These are phyloP conservation scores for Achaetomium macrosporum DNA, from an alignment of 2,329 filamentous ascomycete species.

Conservation along the genomic window DNA sequence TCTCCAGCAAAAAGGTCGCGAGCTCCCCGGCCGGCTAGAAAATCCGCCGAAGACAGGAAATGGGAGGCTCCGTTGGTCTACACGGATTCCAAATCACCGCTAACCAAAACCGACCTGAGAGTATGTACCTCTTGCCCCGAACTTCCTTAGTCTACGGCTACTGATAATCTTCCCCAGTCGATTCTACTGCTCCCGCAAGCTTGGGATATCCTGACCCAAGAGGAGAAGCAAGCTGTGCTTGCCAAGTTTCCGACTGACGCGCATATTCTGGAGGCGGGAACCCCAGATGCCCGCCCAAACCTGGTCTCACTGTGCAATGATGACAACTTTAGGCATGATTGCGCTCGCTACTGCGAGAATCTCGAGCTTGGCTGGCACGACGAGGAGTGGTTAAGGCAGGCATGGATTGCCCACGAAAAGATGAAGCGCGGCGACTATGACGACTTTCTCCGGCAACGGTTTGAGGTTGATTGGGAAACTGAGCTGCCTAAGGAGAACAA, in stretches of 20 bases:
- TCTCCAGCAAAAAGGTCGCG: constrained; percentile 17
- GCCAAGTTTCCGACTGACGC: constrained; percentile 32
- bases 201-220: constrained; percentile 33
- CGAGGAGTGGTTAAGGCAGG: constrained; percentile 46
- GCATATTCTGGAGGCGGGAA: constrained; percentile 30
- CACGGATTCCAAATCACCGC: constrained; percentile 32
- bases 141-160: not conserved
- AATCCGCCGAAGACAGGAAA: constrained; percentile 25
- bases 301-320: constrained; percentile 34
- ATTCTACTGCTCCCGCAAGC: constrained; percentile 33
- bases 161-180: constrained; percentile 25
- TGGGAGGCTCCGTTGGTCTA: constrained; percentile 31
- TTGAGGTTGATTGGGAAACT: constrained; percentile 44
- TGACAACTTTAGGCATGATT: constrained; percentile 40
- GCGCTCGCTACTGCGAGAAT: constrained; percentile 38
- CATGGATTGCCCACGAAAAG: constrained; percentile 46
- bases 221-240: constrained; percentile 32
- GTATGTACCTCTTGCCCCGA: not conserved
- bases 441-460: constrained; percentile 38
- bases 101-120: constrained; percentile 28
- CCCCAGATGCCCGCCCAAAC: constrained; percentile 32
- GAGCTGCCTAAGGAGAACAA: constrained; percentile 34
- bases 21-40: constrained; percentile 10
- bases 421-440: constrained; percentile 47
- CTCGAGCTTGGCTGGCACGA: constrained; percentile 45